Base-by-base conservation (phyloP, 1,139 yeast genomes). In the Magnusiomyces sp. region DNA sequence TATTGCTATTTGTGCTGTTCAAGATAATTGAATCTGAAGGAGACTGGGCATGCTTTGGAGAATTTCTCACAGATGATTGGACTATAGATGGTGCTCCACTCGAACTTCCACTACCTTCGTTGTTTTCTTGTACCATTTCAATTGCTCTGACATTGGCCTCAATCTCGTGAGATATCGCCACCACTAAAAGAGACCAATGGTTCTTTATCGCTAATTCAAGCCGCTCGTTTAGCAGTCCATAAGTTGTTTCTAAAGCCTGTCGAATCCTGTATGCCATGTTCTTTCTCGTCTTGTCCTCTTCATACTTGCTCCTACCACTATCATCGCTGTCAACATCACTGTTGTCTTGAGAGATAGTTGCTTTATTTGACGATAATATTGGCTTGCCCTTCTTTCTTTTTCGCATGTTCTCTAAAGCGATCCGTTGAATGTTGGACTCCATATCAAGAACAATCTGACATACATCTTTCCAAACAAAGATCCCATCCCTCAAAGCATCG, bases 111-210 rank as follows among this genome's bases (percentile, higher is more conserved):
- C 16, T 37, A 6, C 3, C 40, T 16, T 39, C 42, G 31, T 14
- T 39, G 27, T 20, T 16, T 5, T 14, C 27, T 36, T 43, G 39
- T 9, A 45, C 23, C 5, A 40, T 34, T 13, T 32, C 27, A 14
- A 45, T 27, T 5, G 44, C 48, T n/a, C 27, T 17, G 2, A n/a
- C 16, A 11, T 31, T 23, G 9, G 48, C 48, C 32, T 45, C 40
- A 6, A 45, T 17, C 20, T 45, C 48, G 10, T 29, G 33, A 39
- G 48, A 45, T 13, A 45, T 45, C 17, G 48, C 48, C 2, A 39
- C 40, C 5, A 20, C n/a, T 20, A 45, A 20, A 13, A 45, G 23
- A 2, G 43, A 19, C 48, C 48, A 45, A 20, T 45, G 39, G 11
- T 40, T 27, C 7, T 19, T n/a, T 9, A 29, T n/a, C 6, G 44